Conservation (phyloP, 306 rosid species). For the Quercus parvula region DNA sequence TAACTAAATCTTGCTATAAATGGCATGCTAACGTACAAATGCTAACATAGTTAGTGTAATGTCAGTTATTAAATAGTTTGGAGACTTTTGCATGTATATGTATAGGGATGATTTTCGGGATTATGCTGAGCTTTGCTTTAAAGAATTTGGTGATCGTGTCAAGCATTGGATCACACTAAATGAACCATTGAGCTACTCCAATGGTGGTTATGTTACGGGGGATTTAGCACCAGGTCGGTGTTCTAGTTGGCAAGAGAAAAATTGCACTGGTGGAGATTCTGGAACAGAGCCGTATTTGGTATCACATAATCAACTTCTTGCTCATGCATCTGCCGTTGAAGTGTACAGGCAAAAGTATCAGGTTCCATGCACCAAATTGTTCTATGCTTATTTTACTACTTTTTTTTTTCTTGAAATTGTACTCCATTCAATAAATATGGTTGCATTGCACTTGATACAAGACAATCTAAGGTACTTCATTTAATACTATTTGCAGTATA, state of each 20-base stretch:
- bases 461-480: too few relatives aligned
- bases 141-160: slow-evolving; percentile 35
- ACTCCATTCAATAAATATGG: too few relatives aligned
- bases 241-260: slow-evolving; percentile 30
- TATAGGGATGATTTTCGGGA: slow-evolving; percentile 28
- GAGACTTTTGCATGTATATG: neutral
- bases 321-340: slow-evolving; percentile 49
- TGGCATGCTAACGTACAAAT: too few relatives aligned
- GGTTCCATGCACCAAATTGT: slow-evolving; percentile 11
- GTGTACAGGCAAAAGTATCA: slow-evolving; percentile 41
- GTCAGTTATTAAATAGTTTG: too few relatives aligned
- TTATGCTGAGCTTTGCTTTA: slow-evolving; percentile 36
- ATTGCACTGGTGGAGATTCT: slow-evolving; percentile 47
- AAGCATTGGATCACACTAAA: slow-evolving; percentile 41
- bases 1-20: too few relatives aligned
- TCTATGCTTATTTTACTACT: too few relatives aligned
- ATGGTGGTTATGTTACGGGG: slow-evolving; percentile 29
- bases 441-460: too few relatives aligned
- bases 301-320: slow-evolving; percentile 37
- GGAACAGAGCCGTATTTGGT: slow-evolving; percentile 42
- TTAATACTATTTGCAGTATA: too few relatives aligned
- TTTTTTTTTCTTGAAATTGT: too few relatives aligned
- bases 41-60: too few relatives aligned
- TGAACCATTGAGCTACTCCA: slow-evolving; percentile 35
- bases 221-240: slow-evolving; percentile 37